These are phyloP conservation scores for Ambrosiella xylebori DNA, from an alignment of 2,329 filamentous ascomycete genomes.

Conservation along the genomic window DNA sequence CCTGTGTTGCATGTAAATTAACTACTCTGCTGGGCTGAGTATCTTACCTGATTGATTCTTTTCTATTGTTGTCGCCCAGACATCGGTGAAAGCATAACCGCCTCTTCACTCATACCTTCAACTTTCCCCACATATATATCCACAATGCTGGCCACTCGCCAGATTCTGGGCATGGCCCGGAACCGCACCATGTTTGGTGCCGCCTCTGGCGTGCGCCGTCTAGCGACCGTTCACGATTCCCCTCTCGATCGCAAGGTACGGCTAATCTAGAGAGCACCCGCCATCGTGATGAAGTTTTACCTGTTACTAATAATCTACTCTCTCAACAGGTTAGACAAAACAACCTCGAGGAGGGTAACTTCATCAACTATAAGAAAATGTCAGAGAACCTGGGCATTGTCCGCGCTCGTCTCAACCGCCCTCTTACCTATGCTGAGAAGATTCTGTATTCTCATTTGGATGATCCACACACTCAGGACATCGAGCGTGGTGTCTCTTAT, in stretches of 20 bases:
- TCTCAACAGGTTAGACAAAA: constrained; percentile 62
- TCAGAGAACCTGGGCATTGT: constrained; percentile 91
- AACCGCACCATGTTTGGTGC: constrained; percentile 36
- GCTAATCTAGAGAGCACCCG: neutral
- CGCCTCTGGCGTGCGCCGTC: constrained; percentile 47
- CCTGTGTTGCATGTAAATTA: constrained; percentile 11
- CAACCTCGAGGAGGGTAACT: constrained; percentile 89
- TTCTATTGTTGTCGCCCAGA: constrained; percentile 5
- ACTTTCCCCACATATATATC: neutral
- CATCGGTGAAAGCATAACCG: constrained; percentile 4
- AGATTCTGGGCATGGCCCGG: constrained; percentile 51
- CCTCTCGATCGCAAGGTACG: constrained; percentile 78
- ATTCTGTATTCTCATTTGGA: constrained; percentile 97
- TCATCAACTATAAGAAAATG: constrained; percentile 99
- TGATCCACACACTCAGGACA: constrained; percentile 88
- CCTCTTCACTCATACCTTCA: neutral
- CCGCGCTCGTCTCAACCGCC: constrained; percentile 73
- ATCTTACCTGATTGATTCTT: constrained; percentile 1
- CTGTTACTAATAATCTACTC: neutral
- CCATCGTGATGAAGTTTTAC: neutral
- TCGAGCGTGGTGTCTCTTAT: constrained; percentile 89
- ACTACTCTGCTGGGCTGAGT: constrained; percentile 10
- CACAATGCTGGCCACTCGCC: constrained; percentile 51
- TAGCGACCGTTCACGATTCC: constrained; percentile 75
- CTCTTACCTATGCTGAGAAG: constrained; percentile 93